Conservation (phyloP, 768 basidiomycete genomes). For the Boletales sp. region DNA sequence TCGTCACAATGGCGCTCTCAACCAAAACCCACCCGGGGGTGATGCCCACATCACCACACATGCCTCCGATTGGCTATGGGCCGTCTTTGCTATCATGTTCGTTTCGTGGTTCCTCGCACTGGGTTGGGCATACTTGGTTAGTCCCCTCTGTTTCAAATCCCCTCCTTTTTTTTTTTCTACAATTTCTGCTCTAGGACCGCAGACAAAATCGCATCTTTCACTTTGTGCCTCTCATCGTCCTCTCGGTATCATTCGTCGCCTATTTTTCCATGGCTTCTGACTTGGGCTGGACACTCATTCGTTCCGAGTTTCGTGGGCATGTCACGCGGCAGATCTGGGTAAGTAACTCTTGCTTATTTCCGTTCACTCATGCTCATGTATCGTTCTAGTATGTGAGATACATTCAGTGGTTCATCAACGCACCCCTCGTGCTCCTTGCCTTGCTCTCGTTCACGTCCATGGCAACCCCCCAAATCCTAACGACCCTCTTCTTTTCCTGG, state of each 20-base stretch:
- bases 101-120: slow-evolving; percentile 37
- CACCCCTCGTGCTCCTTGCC: slow-evolving; percentile 47
- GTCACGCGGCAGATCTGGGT: slow-evolving; percentile 44
- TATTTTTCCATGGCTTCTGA: slow-evolving; percentile 58
- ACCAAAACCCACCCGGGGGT: slow-evolving; percentile 35
- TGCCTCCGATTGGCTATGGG: slow-evolving; percentile 54
- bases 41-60: slow-evolving; percentile 38
- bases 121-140: slow-evolving; percentile 33
- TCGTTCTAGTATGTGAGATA: slow-evolving; percentile 46
- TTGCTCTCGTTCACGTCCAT: slow-evolving; percentile 46
- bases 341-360: slow-evolving; percentile 2
- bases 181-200: slow-evolving; percentile 23
- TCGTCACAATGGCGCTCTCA: slow-evolving; percentile 30
- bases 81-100: slow-evolving; percentile 49
- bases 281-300: slow-evolving; percentile 45
- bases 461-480: slow-evolving; percentile 46
- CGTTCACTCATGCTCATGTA: not conserved
- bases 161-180: not conserved
- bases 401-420: slow-evolving; percentile 56
- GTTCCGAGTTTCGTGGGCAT: slow-evolving; percentile 30
- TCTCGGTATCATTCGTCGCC: slow-evolving; percentile 42
- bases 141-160: not conserved
- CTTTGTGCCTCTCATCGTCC: slow-evolving; percentile 44
- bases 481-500: slow-evolving; percentile 34
- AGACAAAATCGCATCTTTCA: slow-evolving; percentile 47